Conservation (phyloP, 2,329 filamentous ascomycete genomes). For the Neopestalotiopsis rosae region DNA sequence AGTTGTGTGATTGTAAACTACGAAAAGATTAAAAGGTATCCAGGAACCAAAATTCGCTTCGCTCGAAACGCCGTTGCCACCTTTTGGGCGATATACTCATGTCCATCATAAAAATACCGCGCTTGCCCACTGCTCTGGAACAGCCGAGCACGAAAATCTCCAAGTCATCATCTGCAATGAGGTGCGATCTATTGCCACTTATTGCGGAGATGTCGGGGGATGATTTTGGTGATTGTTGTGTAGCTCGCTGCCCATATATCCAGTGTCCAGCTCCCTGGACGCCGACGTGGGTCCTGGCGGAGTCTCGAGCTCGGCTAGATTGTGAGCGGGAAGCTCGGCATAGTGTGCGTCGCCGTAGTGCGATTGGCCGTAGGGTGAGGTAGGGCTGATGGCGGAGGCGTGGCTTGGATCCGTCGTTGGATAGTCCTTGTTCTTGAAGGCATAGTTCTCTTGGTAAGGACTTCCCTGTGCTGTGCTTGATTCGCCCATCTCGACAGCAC, state of each 20-base stretch:
- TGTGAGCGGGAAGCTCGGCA: neutral
- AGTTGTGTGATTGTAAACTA: too few species aligned
- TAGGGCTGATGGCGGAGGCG: neutral
- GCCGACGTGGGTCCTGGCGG: neutral
- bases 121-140: too few species aligned
- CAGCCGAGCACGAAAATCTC: too few species aligned
- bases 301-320: neutral
- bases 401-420: neutral
- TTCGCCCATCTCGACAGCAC: neutral
- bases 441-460: neutral
- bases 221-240: neutral
- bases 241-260: conserved; percentile 2
- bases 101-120: too few species aligned
- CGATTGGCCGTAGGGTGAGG: neutral
- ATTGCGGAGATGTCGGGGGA: neutral
- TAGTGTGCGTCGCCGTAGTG: neutral
- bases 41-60: too few species aligned
- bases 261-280: neutral
- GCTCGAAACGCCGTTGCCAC: too few species aligned
- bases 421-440: neutral
- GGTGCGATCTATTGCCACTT: neutral
- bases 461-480: neutral
- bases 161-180: too few species aligned
- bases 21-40: too few species aligned
- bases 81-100: too few species aligned